These are phyloP conservation scores for Chamaenerion angustifolium DNA, from an alignment of 345 rosid species.

Conservation along the genomic window DNA sequence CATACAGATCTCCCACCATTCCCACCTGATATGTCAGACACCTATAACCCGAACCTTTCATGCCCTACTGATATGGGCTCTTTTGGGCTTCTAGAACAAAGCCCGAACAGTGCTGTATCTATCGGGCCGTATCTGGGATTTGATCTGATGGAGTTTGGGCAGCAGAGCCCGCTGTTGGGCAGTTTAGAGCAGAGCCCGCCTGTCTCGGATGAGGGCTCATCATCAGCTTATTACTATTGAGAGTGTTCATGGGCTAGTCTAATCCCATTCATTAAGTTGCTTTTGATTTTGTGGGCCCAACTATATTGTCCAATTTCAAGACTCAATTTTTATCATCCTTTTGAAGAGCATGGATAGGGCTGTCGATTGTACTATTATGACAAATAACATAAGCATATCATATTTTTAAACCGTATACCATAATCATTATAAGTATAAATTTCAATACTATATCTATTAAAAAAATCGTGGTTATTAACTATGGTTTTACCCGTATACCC, in stretches of 20 bases:
- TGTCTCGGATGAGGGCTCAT: conserved; percentile 28
- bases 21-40: conserved; percentile 54
- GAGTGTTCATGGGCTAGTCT: not conserved
- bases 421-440: too few species aligned
- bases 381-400: too few species aligned
- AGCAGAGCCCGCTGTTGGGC: conserved; percentile 19
- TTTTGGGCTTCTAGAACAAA: conserved; percentile 17
- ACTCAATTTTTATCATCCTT: too few species aligned
- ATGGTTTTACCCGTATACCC: too few species aligned
- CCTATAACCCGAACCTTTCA: conserved; percentile 22
- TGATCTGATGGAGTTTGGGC: conserved; percentile 15
- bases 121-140: conserved; percentile 15
- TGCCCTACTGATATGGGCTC: conserved; percentile 11
- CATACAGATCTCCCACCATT: conserved; percentile 69
- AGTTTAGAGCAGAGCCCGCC: conserved; percentile 14
- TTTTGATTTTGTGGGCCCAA: too few species aligned
- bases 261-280: too few species aligned
- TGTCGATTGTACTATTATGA: too few species aligned
- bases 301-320: too few species aligned
- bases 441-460: too few species aligned
- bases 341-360: too few species aligned
- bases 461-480: too few species aligned
- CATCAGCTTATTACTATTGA: conserved; percentile 12
- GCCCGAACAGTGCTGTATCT: not conserved
- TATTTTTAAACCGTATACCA: too few species aligned